Evolutionary conservation across 2,329 filamentous ascomycete genomes (phyloP).

Genomic region (Tolypocladium pustulatum): DNA sequence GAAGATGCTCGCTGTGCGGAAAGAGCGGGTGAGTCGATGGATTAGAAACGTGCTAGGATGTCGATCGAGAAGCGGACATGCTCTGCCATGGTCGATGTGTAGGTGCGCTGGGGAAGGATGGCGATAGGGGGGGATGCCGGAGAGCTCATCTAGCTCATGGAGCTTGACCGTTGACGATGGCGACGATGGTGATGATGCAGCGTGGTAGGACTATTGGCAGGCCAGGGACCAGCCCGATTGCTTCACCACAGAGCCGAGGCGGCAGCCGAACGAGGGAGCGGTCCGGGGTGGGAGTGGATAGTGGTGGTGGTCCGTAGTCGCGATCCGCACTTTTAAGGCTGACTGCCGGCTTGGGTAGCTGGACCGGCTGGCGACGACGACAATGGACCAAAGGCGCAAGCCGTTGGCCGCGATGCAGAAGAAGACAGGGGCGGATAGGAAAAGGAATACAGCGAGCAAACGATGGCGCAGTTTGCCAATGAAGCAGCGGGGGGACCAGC

Average conservation of each 20-base stretch:
- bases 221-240: neutral
- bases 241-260: neutral
- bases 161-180: neutral
- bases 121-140: neutral
- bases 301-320: neutral
- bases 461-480: neutral
- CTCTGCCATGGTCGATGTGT: conserved; percentile 4
- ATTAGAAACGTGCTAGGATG: neutral
- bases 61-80: conserved; percentile 1
- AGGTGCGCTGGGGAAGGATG: neutral
- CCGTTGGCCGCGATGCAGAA: neutral
- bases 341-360: neutral
- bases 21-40: neutral
- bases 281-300: neutral
- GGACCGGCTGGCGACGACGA: neutral
- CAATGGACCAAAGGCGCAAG: neutral
- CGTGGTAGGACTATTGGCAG: neutral
- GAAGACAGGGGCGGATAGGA: neutral
- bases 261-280: neutral
- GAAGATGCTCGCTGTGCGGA: neutral
- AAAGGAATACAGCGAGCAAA: neutral
- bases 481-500: neutral
- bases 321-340: neutral
- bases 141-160: neutral
- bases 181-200: neutral